Percentiles rank a stretch among this genome's conserved stretches.
These are phyloP conservation scores for Mycena sanguinolenta DNA, from an alignment of 768 basidiomycete genomes.

Conservation along the genomic window DNA sequence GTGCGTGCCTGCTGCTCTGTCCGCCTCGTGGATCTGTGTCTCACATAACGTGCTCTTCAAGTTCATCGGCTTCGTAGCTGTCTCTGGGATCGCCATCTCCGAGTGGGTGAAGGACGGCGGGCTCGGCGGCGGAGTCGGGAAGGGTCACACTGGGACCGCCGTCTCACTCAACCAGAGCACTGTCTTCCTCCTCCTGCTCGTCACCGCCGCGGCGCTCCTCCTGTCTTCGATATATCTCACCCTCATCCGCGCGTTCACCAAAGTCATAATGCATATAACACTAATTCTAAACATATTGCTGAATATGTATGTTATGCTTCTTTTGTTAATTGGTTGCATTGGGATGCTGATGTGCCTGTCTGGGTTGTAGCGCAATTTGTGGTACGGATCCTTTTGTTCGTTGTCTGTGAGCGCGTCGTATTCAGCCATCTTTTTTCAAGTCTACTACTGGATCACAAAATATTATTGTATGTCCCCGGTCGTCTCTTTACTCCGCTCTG, in stretches of 20 bases:
- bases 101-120: slow-evolving; percentile 76
- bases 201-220: slow-evolving; percentile 75
- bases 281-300: slow-evolving; percentile 71
- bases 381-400: slow-evolving; percentile 26
- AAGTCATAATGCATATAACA: slow-evolving; percentile 81
- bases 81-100: slow-evolving; percentile 75
- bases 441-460: slow-evolving; percentile 81
- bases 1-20: slow-evolving; percentile 47
- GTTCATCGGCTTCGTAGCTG: slow-evolving; percentile 76
- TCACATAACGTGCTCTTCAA: slow-evolving; percentile 38
- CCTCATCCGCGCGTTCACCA: slow-evolving; percentile 80
- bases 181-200: slow-evolving; percentile 80
- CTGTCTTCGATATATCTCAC: slow-evolving; percentile 78
- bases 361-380: slow-evolving; percentile 69
- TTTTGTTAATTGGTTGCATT: slow-evolving; percentile 1
- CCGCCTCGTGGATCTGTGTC: not conserved
- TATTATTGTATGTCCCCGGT: slow-evolving; percentile 70
- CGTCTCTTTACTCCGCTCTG: not conserved
- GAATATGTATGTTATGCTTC: slow-evolving; percentile 65
- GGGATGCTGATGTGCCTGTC: slow-evolving; percentile 3
- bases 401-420: not conserved
- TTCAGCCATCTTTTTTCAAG: slow-evolving; percentile 6
- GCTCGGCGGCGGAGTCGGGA: slow-evolving; percentile 79
- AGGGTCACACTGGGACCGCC: slow-evolving; percentile 62
- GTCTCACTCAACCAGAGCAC: slow-evolving; percentile 81